These are phyloP conservation scores for Pleurotus giganteus DNA, from an alignment of 768 basidiomycete species.

Conservation along the genomic window DNA sequence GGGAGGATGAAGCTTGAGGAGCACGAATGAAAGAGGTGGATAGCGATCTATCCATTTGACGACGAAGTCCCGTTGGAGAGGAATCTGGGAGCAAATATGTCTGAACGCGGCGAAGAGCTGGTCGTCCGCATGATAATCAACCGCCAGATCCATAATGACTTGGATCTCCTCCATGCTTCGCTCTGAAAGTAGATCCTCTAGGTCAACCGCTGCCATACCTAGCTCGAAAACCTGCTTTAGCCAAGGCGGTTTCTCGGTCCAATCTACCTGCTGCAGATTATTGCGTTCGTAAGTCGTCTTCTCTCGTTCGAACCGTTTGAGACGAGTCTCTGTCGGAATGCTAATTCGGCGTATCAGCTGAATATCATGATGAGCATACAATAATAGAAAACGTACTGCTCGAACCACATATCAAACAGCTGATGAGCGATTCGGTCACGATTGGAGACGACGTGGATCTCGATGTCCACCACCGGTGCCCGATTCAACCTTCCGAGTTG, in stretches of 20 bases:
- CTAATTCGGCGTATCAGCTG: too few species aligned
- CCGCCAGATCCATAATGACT: conserved; percentile 35
- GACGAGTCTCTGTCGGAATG: conserved; percentile 43
- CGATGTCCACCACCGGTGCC: conserved; percentile 48
- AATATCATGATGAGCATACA: too few species aligned
- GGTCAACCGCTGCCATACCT: conserved; percentile 25
- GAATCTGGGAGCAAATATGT: conserved; percentile 28
- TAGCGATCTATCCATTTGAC: conserved; percentile 44
- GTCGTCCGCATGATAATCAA: conserved; percentile 52
- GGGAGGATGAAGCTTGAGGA: conserved; percentile 49
- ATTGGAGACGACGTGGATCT: conserved; percentile 70
- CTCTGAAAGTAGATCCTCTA: conserved; percentile 21
- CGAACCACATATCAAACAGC: conserved; percentile 65
- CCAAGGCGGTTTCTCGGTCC: conserved; percentile 30
- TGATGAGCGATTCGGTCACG: conserved; percentile 65
- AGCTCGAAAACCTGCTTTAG: conserved; percentile 23
- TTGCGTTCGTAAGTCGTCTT: conserved; percentile 39
- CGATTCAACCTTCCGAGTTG: conserved; percentile 60
- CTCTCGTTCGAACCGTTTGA: conserved; percentile 46
- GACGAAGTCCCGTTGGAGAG: conserved; percentile 26
- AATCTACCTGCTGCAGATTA: conserved; percentile 38
- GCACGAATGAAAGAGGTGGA: conserved; percentile 52
- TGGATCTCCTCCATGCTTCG: conserved; percentile 30
- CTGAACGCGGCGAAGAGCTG: conserved; percentile 53
- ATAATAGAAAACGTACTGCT: conserved; percentile 44